Conservation (phyloP, 1,284 basidiomycete species). For the Ceratobasidium papillatum region DNA sequence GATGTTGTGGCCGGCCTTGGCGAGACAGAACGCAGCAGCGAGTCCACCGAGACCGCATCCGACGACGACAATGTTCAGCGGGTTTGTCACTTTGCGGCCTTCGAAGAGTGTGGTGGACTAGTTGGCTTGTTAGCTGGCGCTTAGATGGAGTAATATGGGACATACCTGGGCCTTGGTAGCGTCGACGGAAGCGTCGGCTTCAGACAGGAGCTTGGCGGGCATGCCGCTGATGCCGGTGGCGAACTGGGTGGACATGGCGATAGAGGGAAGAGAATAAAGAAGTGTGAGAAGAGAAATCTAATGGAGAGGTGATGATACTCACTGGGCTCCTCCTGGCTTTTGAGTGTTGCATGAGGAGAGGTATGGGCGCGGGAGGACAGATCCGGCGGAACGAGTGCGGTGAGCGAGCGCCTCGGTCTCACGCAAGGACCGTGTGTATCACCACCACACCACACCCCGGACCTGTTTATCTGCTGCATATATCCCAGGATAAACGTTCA, state of each 20-base stretch:
- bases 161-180: conserved; percentile 13
- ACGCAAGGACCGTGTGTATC: conserved; percentile 33
- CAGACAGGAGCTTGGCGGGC: background rate
- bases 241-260: background rate
- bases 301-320: conserved; percentile 16
- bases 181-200: conserved; percentile 25
- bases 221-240: background rate
- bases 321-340: conserved; percentile 4
- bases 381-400: conserved; percentile 30
- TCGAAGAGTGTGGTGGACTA: conserved; percentile 39
- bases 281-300: conserved; percentile 26
- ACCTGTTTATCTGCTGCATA: background rate
- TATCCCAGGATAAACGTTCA: conserved; percentile 12
- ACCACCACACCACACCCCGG: no score
- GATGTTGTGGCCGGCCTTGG: conserved; percentile 58
- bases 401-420: conserved; percentile 37
- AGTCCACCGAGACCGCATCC: conserved; percentile 62
- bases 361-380: conserved; percentile 31
- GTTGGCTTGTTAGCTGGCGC: background rate
- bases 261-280: background rate
- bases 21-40: conserved; percentile 57
- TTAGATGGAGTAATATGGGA: background rate
- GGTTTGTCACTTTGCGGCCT: conserved; percentile 48
- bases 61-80: conserved; percentile 58
- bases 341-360: background rate